Conservation (phyloP, 495 filamentous ascomycete species). For the Trypethelium eluteriae region DNA sequence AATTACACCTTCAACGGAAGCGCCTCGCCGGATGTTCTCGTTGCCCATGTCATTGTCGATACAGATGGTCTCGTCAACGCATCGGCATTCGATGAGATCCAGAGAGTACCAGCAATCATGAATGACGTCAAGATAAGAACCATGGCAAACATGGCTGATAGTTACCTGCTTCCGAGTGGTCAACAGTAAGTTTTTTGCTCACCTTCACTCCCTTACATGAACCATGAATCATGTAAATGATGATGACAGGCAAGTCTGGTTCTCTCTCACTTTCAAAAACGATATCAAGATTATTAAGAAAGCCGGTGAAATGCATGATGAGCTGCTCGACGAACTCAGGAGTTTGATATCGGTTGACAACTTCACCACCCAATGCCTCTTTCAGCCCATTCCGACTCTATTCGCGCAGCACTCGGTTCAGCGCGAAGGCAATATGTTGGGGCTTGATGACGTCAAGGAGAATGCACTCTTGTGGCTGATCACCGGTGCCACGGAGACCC, state of each 20-base stretch:
- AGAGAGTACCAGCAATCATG: conserved; percentile 14
- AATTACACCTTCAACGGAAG: conserved; percentile 15
- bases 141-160: conserved; percentile 15
- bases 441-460: not conserved
- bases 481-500: not conserved
- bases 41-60: conserved; percentile 16
- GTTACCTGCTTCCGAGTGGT: conserved; percentile 12
- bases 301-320: conserved; percentile 17
- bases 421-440: conserved; percentile 20
- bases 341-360: conserved; percentile 4
- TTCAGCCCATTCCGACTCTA: conserved; percentile 17
- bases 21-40: conserved; percentile 14
- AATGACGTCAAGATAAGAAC: conserved; percentile 19
- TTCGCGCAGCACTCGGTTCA: conserved; percentile 13
- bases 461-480: not conserved
- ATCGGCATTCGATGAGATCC: conserved; percentile 19
- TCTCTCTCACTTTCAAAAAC: conserved; percentile 18
- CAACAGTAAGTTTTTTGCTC: conserved; percentile 14
- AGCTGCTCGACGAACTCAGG: conserved; percentile 17
- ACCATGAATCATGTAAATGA: not conserved
- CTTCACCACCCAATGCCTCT: conserved; percentile 17
- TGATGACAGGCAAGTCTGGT: conserved; percentile 10
- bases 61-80: conserved; percentile 18
- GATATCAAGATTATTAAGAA: conserved; percentile 18
- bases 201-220: not conserved